Base-by-base conservation (phyloP, 2,329 filamentous ascomycete species). In the Alternaria burnsii region DNA sequence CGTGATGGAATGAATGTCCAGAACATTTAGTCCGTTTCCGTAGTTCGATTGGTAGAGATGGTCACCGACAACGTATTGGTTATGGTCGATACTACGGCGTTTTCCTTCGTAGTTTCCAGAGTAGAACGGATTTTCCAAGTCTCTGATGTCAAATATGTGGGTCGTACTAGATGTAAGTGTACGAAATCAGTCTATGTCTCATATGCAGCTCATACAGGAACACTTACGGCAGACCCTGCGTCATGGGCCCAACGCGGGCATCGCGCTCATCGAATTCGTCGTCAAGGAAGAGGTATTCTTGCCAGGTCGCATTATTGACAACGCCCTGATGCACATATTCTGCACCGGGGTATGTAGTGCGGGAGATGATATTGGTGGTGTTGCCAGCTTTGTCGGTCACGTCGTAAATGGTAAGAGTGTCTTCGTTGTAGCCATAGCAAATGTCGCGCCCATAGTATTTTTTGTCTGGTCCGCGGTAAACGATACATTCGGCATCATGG, bases 401-500 rank as follows among this genome's bases (percentile, higher is more conserved):
- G 50, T 85, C 82, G 71, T 81, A 71, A 32, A 84, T 83, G 51
- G 82, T 83, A 46, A 84, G 67, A 0, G 80, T 81, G 66, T 84
- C 81, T 64, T 84, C 83, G 74, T 85, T 85, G 79, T 84, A 85
- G 36, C 79, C 82, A 70, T 84, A 85, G 80, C 84, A 86, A 63
- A 86, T 85, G 38, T 86, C 82, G 3, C 78, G 77, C 26, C 80
- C 82, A 9, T 74, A 70, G 73, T 84, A 86, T 30, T 76, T 67
- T 32, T 71, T 72, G 60, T 85, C 80, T 1, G 84, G 84, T 0
- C 85, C 84, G 4, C 78, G 79, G 76, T 85, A 85, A 32, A 83
- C 80, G 22, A 87, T 75, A 70, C 85, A 87, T 75, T 88, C 84
- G 2, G 86, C 85, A 65, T 87, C 86, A 71, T 88, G 85, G 14